These are phyloP conservation scores for Pyrrhoderma noxium DNA, from an alignment of 1,284 basidiomycete species.

Conservation along the genomic window DNA sequence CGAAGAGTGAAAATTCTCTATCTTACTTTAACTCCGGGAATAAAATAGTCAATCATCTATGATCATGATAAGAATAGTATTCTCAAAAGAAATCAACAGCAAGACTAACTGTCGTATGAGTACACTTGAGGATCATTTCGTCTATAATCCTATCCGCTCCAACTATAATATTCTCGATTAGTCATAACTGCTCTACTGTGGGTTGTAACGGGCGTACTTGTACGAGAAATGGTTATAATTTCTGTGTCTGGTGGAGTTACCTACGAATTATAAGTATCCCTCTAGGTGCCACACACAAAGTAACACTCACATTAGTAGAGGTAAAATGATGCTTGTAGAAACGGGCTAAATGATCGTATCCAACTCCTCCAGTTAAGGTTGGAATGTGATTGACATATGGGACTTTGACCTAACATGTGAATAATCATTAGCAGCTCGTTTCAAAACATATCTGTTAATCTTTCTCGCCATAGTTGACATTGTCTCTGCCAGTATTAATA, in stretches of 20 bases:
- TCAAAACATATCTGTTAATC: constrained; percentile 3
- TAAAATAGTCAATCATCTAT: constrained; percentile 45
- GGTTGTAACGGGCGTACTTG: constrained; percentile 25
- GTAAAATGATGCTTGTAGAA: constrained; percentile 45
- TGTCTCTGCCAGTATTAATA: constrained; percentile 28
- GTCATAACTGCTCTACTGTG: background rate
- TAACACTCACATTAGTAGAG: constrained; percentile 24
- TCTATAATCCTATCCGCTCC: constrained; percentile 40
- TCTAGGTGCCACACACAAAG: background rate
- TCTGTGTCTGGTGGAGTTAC: constrained; percentile 37
- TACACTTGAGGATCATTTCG: constrained; percentile 42
- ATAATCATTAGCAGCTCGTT: constrained; percentile 1
- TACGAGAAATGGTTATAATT: constrained; percentile 37
- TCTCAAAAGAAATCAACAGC: background rate
- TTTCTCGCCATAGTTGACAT: constrained; percentile 40
- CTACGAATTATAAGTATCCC: constrained; percentile 20
- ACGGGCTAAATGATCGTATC: constrained; percentile 33
- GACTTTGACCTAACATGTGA: constrained; percentile 30
- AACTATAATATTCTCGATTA: constrained; percentile 25
- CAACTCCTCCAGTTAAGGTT: constrained; percentile 40
- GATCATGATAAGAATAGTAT: constrained; percentile 14
- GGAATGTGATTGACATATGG: constrained; percentile 44
- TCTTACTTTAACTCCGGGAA: constrained; percentile 33
- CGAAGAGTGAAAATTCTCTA: background rate
- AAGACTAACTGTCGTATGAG: constrained; percentile 34